Conservation (phyloP, 2,329 filamentous ascomycete species). For the Colletotrichum eleusines region DNA sequence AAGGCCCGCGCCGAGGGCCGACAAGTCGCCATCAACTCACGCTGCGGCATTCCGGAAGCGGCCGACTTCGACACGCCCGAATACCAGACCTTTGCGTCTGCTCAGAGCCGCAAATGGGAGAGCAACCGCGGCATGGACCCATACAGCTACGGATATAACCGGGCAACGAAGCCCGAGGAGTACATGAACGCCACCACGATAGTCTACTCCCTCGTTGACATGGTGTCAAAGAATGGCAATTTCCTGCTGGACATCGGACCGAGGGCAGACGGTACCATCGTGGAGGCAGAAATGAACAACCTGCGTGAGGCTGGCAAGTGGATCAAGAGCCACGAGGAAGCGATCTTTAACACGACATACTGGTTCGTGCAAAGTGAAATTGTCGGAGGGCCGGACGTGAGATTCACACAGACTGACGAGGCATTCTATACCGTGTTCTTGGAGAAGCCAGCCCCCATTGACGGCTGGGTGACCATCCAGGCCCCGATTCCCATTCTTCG, state of each 20-base stretch:
- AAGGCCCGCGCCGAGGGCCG: conserved; percentile 52
- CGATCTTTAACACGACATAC: conserved; percentile 69
- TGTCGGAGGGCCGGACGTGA: conserved; percentile 49
- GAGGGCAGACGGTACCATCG: conserved; percentile 65
- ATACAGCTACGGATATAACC: conserved; percentile 70
- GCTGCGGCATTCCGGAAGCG: conserved; percentile 61
- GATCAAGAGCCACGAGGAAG: conserved; percentile 66
- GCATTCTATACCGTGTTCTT: conserved; percentile 66
- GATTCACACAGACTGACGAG: conserved; percentile 64
- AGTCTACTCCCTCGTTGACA: conserved; percentile 62
- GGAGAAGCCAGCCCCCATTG: conserved; percentile 50
- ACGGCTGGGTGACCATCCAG: conserved; percentile 54
- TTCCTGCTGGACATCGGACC: conserved; percentile 69
- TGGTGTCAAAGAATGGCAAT: conserved; percentile 68
- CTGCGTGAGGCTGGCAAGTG: conserved; percentile 65
- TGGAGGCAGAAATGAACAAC: conserved; percentile 60
- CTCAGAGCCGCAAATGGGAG: conserved; percentile 65
- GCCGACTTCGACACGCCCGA: conserved; percentile 72
- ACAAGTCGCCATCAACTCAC: conserved; percentile 67
- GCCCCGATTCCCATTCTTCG: conserved; percentile 60
- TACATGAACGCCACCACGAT: conserved; percentile 67
- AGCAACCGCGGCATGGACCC: conserved; percentile 71
- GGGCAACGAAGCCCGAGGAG: conserved; percentile 59
- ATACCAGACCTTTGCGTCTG: conserved; percentile 60
- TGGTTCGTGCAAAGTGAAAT: conserved; percentile 63